Evolutionary conservation across 192 early-diverging fungal genomes (phyloP).

Genomic region (Thamnidium elegans): DNA sequence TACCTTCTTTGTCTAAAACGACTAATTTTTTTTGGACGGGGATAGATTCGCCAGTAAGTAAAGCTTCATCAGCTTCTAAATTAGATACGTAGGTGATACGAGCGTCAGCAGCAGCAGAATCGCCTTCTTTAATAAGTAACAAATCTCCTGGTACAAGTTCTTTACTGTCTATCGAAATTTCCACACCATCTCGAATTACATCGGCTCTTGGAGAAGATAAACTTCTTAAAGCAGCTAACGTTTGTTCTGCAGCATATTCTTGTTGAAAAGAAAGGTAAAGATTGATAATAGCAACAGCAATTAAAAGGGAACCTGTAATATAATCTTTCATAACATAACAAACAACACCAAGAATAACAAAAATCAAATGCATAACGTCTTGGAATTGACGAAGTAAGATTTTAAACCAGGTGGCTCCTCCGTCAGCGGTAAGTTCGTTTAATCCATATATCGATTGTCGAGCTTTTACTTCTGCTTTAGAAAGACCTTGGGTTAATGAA

Average conservation of each 20-base stretch:
- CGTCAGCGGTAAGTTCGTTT: constrained; percentile 62
- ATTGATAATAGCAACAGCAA: constrained; percentile 80
- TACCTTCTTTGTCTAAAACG: constrained; percentile 17
- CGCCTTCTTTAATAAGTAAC: constrained; percentile 87
- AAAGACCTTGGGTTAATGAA: constrained; percentile 33
- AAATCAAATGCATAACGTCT: constrained; percentile 61
- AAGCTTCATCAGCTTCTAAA: constrained; percentile 87
- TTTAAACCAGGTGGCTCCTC: constrained; percentile 54
- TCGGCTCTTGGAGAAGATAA: constrained; percentile 82
- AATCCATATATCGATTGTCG: constrained; percentile 47
- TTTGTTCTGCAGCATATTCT: constrained; percentile 92
- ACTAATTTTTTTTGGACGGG: constrained; percentile 67
- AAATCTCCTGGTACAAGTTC: constrained; percentile 88
- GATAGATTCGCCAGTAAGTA: constrained; percentile 91
- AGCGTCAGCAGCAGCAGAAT: constrained; percentile 89
- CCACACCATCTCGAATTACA: constrained; percentile 82
- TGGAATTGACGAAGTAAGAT: constrained; percentile 59
- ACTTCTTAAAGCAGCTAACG: constrained; percentile 85
- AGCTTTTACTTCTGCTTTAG: constrained; percentile 38
- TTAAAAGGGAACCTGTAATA: constrained; percentile 67
- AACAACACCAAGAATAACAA: constrained; percentile 41
- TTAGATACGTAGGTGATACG: constrained; percentile 82
- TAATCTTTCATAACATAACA: constrained; percentile 63
- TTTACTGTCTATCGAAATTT: constrained; percentile 64
- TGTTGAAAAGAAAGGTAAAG: constrained; percentile 88